Conservation (phyloP, 2,329 filamentous ascomycete species). For the Microcera coccophila region DNA sequence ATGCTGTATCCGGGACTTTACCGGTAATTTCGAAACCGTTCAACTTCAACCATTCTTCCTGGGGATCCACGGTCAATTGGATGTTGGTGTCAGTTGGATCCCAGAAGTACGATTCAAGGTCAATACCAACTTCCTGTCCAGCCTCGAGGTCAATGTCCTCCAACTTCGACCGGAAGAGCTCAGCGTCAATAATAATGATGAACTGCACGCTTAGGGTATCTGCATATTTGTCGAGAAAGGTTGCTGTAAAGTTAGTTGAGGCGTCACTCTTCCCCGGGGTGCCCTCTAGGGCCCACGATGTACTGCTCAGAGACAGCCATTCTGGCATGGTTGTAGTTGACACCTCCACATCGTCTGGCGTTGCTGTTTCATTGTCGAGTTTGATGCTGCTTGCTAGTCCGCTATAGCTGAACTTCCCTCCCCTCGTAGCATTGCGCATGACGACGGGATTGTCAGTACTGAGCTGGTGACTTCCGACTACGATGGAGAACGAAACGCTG, state of each 20-base stretch:
- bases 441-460: conserved; percentile 57
- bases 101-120: conserved; percentile 41
- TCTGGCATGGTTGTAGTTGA: conserved; percentile 52
- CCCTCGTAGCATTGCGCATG: conserved; percentile 53
- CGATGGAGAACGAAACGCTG: conserved; percentile 63
- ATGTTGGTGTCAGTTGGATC: conserved; percentile 38
- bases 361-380: conserved; percentile 54
- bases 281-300: conserved; percentile 61
- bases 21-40: conserved; percentile 40
- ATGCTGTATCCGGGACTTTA: conserved; percentile 35
- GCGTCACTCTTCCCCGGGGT: conserved; percentile 56
- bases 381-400: conserved; percentile 49
- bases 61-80: conserved; percentile 34
- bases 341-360: conserved; percentile 49
- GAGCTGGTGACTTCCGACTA: conserved; percentile 67
- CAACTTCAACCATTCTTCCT: conserved; percentile 42
- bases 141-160: conserved; percentile 38
- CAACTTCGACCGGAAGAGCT: conserved; percentile 39
- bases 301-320: conserved; percentile 66
- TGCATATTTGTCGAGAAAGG: conserved; percentile 55
- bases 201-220: conserved; percentile 57
- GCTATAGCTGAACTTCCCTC: conserved; percentile 49
- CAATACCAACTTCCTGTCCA: conserved; percentile 41
- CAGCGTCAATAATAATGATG: conserved; percentile 33
- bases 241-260: conserved; percentile 60